These are phyloP conservation scores for Russula sp. DNA, from an alignment of 768 basidiomycete genomes.

Conservation along the genomic window DNA sequence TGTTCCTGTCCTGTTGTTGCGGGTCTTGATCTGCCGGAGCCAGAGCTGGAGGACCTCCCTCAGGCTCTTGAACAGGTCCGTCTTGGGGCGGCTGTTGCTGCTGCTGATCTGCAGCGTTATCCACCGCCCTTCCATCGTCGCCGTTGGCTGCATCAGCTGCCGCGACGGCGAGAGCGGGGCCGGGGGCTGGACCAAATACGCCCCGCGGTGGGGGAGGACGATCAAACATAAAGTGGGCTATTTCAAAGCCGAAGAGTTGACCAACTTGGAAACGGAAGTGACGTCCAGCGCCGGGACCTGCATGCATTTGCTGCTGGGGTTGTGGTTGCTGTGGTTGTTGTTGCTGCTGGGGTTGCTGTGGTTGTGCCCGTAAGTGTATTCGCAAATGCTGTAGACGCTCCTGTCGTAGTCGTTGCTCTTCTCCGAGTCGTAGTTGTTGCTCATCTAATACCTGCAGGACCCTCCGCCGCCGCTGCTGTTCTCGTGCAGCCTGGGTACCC, in stretches of 20 bases:
- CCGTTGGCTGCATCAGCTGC: background rate
- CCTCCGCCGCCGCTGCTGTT: background rate
- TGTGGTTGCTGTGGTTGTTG: background rate
- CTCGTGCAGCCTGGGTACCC: background rate
- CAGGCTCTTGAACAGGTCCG: background rate
- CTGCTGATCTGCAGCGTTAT: background rate
- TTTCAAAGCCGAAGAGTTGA: constrained; percentile 27
- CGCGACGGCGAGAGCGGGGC: background rate
- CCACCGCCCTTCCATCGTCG: background rate
- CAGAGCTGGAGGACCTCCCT: background rate
- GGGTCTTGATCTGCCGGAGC: background rate
- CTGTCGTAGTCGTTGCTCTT: too few species aligned
- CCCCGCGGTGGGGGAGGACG: background rate
- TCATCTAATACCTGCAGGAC: background rate
- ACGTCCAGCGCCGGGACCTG: constrained; percentile 22
- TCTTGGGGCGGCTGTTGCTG: background rate
- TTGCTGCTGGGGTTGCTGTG: background rate
- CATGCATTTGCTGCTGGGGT: background rate
- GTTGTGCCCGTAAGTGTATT: background rate
- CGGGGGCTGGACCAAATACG: background rate
- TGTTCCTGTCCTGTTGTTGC: background rate
- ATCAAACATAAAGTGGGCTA: background rate
- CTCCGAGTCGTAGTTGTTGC: background rate
- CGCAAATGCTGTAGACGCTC: background rate
- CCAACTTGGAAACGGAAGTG: constrained; percentile 32